A percentile compares a stretch with the other conserved stretches of the same genome.
phyloP scores from a whole-genome alignment of 1,284 basidiomycete species.

The Ustilago bromivora region DNA sequence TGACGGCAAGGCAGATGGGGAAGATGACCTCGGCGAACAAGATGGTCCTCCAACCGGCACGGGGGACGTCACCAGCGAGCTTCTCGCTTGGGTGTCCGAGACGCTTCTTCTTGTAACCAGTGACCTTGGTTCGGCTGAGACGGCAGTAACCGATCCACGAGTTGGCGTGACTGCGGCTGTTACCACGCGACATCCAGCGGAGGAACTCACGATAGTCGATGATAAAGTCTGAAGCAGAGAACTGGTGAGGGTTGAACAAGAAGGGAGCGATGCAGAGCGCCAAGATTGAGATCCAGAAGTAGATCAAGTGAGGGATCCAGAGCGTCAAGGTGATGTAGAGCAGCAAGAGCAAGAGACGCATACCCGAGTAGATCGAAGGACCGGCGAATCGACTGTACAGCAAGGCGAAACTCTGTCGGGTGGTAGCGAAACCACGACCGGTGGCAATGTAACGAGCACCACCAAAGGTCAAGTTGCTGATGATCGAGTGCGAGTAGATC shows the following conservation, averaged over 20 bases:
- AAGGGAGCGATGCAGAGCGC: slow-evolving; percentile 69
- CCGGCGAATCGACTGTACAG: slow-evolving; percentile 69
- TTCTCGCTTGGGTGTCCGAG: slow-evolving; percentile 70
- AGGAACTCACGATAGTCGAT: slow-evolving; percentile 70
- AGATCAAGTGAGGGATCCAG: slow-evolving; percentile 70
- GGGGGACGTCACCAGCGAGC: slow-evolving; percentile 67
- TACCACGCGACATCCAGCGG: slow-evolving; percentile 70
- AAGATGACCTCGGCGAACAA: slow-evolving; percentile 66
- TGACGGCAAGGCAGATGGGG: slow-evolving; percentile 65
- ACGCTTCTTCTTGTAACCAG: slow-evolving; percentile 70
- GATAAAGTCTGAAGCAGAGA: slow-evolving; percentile 68
- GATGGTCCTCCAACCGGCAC: slow-evolving; percentile 68
- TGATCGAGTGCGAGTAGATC: slow-evolving; percentile 69
- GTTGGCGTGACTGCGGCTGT: slow-evolving; percentile 69
- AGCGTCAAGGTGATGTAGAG: slow-evolving; percentile 69
- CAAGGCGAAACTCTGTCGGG: slow-evolving; percentile 67
- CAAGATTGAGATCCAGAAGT: slow-evolving; percentile 69
- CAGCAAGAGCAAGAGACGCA: slow-evolving; percentile 65
- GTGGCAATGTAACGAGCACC: slow-evolving; percentile 70
- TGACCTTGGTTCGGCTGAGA: slow-evolving; percentile 69
- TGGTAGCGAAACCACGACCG: slow-evolving; percentile 69
- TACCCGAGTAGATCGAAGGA: slow-evolving; percentile 69
- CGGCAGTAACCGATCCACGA: slow-evolving; percentile 70
- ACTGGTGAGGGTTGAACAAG: slow-evolving; percentile 70
- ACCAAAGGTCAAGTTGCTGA: slow-evolving; percentile 69